A percentile compares a stretch with the other conserved stretches of the same genome.
Conservation (phyloP, 495 filamentous ascomycete genomes). For the Penicillium atrosanguineum region DNA sequence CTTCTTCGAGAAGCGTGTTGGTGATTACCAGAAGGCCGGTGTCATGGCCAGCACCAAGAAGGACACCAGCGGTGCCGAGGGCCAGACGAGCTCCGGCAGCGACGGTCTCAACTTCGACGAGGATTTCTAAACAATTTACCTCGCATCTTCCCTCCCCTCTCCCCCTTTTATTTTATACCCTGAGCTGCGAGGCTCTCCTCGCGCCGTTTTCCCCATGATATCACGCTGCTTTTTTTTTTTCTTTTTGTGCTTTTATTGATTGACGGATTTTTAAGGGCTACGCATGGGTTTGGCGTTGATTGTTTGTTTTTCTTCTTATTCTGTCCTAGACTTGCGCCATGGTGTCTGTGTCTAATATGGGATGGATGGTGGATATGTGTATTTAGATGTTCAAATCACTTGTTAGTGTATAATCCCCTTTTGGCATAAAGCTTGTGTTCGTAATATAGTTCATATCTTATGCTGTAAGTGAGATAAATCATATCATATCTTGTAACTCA, state of each 20-base stretch:
- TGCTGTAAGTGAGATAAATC: neutral
- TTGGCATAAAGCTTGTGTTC: neutral
- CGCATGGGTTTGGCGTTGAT: slow-evolving; percentile 44
- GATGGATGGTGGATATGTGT: slow-evolving; percentile 30
- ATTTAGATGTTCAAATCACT: slow-evolving; percentile 27
- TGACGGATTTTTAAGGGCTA: slow-evolving; percentile 35
- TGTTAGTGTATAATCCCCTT: slow-evolving; percentile 4
- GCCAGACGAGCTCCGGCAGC: slow-evolving; percentile 54
- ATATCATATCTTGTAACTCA: neutral
- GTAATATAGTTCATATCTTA: neutral
- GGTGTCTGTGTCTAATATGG: slow-evolving; percentile 24
- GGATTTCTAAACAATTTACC: slow-evolving; percentile 70
- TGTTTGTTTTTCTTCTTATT: slow-evolving; percentile 20
- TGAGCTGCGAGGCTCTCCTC: slow-evolving; percentile 11
- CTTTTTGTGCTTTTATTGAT: slow-evolving; percentile 27
- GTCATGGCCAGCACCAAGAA: slow-evolving; percentile 95
- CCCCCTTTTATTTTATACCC: slow-evolving; percentile 31
- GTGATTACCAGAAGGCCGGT: slow-evolving; percentile 99
- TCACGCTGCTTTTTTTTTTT: slow-evolving; percentile 23
- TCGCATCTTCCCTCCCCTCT: slow-evolving; percentile 24
- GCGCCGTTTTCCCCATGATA: slow-evolving; percentile 22
- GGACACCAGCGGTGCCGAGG: slow-evolving; percentile 52
- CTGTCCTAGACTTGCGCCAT: slow-evolving; percentile 14
- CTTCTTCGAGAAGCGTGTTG: slow-evolving; percentile 99
- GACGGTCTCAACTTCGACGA: slow-evolving; percentile 91